Evolutionary conservation across 345 rosid species (phyloP).

Genomic region (Syzygium aromaticum): DNA sequence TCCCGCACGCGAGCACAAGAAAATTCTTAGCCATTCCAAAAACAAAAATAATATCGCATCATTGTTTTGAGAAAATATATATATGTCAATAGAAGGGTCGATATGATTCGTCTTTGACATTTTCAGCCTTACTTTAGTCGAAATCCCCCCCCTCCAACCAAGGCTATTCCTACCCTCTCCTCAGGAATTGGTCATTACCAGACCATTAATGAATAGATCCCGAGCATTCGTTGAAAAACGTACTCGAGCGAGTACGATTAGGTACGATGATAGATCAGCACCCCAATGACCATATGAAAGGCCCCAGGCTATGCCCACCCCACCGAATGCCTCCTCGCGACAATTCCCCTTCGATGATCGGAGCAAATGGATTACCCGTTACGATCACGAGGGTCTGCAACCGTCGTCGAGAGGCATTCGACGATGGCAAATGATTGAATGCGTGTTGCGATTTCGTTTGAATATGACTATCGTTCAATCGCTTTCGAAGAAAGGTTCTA

Average conservation of each 20-base stretch:
- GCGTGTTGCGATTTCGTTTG: not conserved
- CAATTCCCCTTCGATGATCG: not conserved
- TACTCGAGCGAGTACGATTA: not conserved
- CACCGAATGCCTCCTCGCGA: not conserved
- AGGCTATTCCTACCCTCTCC: not conserved
- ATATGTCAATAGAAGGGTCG: not conserved
- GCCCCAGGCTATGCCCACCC: not conserved
- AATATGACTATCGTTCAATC: not conserved
- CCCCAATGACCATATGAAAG: not conserved
- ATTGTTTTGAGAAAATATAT: too few relatives aligned
- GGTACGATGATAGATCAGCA: not conserved
- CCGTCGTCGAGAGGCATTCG: not conserved
- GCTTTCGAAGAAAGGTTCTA: not conserved
- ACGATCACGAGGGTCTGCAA: not conserved
- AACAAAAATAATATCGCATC: not conserved
- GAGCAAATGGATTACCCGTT: not conserved
- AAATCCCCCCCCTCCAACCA: not conserved
- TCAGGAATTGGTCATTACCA: not conserved
- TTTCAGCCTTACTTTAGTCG: not conserved
- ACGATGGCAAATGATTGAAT: not conserved
- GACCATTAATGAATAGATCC: not conserved
- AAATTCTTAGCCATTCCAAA: not conserved
- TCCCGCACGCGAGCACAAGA: not conserved
- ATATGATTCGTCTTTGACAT: not conserved
- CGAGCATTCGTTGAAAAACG: not conserved